Evolutionary conservation across 2,329 filamentous ascomycete genomes (phyloP).

Genomic region (Cylindrodendrum hubeiense): DNA sequence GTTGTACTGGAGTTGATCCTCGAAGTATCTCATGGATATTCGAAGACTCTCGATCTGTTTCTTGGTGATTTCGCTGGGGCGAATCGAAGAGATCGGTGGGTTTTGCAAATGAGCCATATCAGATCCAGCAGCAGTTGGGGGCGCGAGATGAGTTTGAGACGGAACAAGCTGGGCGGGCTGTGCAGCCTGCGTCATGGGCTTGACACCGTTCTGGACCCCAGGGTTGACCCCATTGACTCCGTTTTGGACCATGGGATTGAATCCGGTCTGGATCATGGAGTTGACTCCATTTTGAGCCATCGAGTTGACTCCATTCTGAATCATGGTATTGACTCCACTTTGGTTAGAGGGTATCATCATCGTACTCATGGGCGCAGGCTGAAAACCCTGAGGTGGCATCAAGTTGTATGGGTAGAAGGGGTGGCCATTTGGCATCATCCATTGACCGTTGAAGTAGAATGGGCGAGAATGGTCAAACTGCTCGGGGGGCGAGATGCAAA

Average conservation of each 20-base stretch:
- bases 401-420: constrained; percentile 45
- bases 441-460: constrained; percentile 59
- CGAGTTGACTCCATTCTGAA: constrained; percentile 9
- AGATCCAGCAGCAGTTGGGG: background rate
- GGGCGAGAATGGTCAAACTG: constrained; percentile 61
- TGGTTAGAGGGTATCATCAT: constrained; percentile 28
- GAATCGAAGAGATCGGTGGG: constrained; percentile 69
- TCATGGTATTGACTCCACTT: background rate
- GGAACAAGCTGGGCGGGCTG: constrained; percentile 24
- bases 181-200: background rate
- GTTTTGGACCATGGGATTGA: constrained; percentile 40
- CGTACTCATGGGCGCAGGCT: constrained; percentile 40
- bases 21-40: constrained; percentile 65
- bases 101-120: constrained; percentile 25
- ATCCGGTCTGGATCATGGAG: constrained; percentile 22
- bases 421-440: constrained; percentile 52
- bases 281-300: background rate
- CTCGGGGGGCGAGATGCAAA: constrained; percentile 55
- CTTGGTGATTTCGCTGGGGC: constrained; percentile 70
- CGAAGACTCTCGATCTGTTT: constrained; percentile 67
- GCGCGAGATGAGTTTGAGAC: constrained; percentile 12
- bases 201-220: background rate
- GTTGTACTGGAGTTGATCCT: constrained; percentile 72
- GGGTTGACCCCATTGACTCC: background rate
- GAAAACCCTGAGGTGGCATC: constrained; percentile 44